Evolutionary conservation across 495 filamentous ascomycete species (phyloP).

Genomic region (Elaphomyces granulatus): DNA sequence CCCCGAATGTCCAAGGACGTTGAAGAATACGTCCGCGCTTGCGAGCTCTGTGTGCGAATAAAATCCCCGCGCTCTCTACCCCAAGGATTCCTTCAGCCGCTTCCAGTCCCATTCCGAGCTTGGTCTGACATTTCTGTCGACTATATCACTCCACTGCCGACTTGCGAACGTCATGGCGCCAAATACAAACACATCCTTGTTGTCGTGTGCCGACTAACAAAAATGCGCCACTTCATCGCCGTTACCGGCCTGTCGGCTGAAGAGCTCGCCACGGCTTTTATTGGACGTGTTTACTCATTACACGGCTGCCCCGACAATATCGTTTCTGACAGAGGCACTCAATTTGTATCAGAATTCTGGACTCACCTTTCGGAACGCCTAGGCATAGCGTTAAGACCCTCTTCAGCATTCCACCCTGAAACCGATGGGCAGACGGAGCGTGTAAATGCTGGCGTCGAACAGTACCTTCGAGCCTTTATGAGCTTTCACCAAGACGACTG

Average conservation of each 20-base stretch:
- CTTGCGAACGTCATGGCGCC: not conserved
- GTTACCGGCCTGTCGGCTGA: not conserved
- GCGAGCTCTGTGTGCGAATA: not conserved
- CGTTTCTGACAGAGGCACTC: slow-evolving; percentile 10
- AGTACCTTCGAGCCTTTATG: slow-evolving; percentile 6
- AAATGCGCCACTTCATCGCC: not conserved
- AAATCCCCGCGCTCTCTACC: not conserved
- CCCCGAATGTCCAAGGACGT: slow-evolving; percentile 1
- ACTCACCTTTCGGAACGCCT: slow-evolving; percentile 4
- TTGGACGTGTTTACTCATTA: not conserved
- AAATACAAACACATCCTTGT: slow-evolving; percentile 4
- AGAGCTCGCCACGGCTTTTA: not conserved
- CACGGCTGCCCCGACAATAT: slow-evolving; percentile 7
- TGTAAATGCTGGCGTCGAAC: slow-evolving; percentile 4
- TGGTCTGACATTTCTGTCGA: slow-evolving; percentile 12
- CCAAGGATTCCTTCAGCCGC: slow-evolving; percentile 10
- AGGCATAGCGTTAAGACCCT: not conserved
- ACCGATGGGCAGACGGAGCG: not conserved
- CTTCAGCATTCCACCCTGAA: not conserved
- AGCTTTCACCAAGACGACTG: not conserved
- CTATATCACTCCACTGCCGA: slow-evolving; percentile 6
- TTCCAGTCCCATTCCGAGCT: slow-evolving; percentile 7
- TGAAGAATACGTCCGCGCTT: not conserved
- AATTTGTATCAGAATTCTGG: slow-evolving; percentile 12
- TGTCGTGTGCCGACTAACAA: slow-evolving; percentile 6